Evolutionary conservation across 2,329 filamentous ascomycete genomes (phyloP).

Genomic region (Catunica adiposa): DNA sequence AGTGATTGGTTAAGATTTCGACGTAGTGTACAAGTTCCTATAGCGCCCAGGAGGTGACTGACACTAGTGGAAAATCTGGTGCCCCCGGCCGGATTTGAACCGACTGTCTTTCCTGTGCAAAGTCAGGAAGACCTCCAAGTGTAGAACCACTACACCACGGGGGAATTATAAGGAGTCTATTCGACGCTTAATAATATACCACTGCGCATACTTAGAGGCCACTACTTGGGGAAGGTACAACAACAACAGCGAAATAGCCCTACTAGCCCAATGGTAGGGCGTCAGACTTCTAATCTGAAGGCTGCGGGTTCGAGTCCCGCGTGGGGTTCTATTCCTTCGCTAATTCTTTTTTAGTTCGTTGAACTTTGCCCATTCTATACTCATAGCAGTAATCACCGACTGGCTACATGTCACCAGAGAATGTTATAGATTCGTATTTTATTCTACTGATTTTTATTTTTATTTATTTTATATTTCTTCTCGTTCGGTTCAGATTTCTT

Average conservation of each 20-base stretch:
- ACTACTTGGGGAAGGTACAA: neutral
- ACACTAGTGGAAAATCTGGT: too few species aligned
- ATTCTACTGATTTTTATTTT: neutral
- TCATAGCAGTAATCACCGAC: too few species aligned
- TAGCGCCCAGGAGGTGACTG: too few species aligned
- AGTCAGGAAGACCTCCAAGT: too few species aligned
- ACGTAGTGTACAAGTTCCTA: too few species aligned
- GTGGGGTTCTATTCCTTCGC: conserved; percentile 9
- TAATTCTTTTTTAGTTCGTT: neutral
- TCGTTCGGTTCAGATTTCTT: neutral
- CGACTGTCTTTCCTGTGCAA: too few species aligned
- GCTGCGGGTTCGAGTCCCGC: conserved; percentile 15
- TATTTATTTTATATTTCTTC: neutral
- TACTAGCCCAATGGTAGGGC: conserved; percentile 15
- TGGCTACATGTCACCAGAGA: too few species aligned
- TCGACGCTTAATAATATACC: neutral
- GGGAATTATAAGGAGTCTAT: too few species aligned
- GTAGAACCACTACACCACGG: too few species aligned
- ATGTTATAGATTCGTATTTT: too few species aligned
- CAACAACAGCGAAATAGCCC: conserved; percentile 1
- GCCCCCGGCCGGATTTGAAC: too few species aligned
- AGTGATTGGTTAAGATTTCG: too few species aligned
- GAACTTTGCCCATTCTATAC: neutral
- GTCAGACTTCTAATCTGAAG: conserved; percentile 16
- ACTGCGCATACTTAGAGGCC: neutral